Conservation (phyloP, 306 rosid genomes). For the Trifolium repens region DNA sequence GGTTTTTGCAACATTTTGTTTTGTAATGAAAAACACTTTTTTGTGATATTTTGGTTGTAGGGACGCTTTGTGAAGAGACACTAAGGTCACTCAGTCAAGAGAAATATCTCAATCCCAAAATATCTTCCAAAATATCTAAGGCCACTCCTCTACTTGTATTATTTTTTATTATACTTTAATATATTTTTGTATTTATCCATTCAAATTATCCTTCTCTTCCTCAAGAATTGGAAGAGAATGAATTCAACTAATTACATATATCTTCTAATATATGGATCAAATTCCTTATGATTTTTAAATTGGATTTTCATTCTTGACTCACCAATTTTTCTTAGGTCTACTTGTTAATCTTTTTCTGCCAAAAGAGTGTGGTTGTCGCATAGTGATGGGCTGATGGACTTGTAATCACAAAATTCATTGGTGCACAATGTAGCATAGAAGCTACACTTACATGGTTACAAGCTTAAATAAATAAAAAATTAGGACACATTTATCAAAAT, state of each 20-base stretch:
- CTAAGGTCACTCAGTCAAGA: constrained; percentile 32
- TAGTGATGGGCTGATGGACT: neutral
- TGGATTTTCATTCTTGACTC: constrained; percentile 4
- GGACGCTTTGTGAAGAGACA: constrained; percentile 88
- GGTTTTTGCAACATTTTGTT: constrained; percentile 28
- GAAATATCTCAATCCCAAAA: constrained; percentile 40
- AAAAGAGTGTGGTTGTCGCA: neutral
- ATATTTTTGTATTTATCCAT: constrained; percentile 26
- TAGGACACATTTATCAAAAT: too few relatives aligned
- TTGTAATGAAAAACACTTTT: constrained; percentile 42
- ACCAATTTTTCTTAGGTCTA: constrained; percentile 17
- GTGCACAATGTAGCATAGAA: neutral
- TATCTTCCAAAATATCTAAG: constrained; percentile 60
- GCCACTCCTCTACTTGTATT: constrained; percentile 21
- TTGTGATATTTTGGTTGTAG: constrained; percentile 54
- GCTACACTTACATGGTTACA: too few relatives aligned
- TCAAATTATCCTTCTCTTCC: constrained; percentile 24
- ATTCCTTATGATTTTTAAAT: neutral
- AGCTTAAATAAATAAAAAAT: too few relatives aligned
- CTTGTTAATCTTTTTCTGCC: neutral
- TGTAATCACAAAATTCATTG: constrained; percentile 6
- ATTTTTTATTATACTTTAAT: neutral
- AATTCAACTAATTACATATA: neutral
- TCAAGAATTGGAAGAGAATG: neutral
- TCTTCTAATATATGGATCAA: constrained; percentile 27